A percentile compares a stretch with the other conserved stretches of the same genome.
phyloP scores from a whole-genome alignment of 164 flowering plant species.

The Piper longum region DNA sequence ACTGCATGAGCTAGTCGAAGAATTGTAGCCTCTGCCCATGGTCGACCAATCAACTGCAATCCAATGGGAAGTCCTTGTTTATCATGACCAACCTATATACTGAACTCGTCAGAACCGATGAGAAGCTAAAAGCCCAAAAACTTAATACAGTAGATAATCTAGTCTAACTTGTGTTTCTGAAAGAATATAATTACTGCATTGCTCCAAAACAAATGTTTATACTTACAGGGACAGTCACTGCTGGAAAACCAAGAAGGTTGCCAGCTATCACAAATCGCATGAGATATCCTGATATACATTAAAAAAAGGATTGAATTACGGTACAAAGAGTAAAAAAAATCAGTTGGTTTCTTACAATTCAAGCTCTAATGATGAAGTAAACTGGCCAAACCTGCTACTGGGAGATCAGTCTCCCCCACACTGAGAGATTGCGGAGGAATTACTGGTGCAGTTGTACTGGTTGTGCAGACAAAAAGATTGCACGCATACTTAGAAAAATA shows the following conservation, averaged over 20 bases:
- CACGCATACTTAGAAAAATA: no score
- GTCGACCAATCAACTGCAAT: conserved; percentile 86
- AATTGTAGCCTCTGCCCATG: conserved; percentile 89
- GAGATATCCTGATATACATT: conserved; percentile 21
- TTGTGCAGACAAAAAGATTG: neutral
- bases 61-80: conserved; percentile 97
- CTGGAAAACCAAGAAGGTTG: conserved; percentile 93
- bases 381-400: conserved; percentile 51
- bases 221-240: conserved; percentile 84
- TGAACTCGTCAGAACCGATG: conserved; percentile 2
- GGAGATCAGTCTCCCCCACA: conserved; percentile 65
- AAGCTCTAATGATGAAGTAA: neutral
- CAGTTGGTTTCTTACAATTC: neutral
- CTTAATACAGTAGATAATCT: no score
- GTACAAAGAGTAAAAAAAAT: neutral
- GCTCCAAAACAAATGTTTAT: neutral
- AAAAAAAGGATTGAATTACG: neutral
- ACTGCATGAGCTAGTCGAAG: conserved; percentile 72
- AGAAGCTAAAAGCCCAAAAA: no score
- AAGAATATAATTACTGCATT: no score
- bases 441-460: conserved; percentile 86
- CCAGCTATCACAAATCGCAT: conserved; percentile 67
- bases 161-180: no score
- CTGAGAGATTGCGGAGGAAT: conserved; percentile 66
- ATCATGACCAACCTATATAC: conserved; percentile 78